Conservation (phyloP, 352 stramenopile species). For the Aphanomyces cochlioides region DNA sequence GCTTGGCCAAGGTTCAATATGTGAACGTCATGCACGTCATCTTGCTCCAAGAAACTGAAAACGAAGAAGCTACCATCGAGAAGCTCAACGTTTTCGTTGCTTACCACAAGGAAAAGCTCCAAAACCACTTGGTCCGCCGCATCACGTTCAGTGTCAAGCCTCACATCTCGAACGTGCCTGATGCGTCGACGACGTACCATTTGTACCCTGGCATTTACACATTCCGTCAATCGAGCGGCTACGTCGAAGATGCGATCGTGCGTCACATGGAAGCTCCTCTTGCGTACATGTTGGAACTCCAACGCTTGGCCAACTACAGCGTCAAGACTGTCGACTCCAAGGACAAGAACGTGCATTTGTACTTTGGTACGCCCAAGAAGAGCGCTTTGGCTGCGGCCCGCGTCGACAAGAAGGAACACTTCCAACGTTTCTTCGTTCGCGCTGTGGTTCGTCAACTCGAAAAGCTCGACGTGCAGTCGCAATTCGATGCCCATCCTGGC, state of each 20-base stretch:
- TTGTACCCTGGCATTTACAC: constrained; percentile 88
- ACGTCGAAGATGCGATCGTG: constrained; percentile 97
- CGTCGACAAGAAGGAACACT: constrained; percentile 77
- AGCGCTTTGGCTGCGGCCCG: constrained; percentile 75
- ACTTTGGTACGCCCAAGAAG: constrained; percentile 93
- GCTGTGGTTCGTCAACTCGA: constrained; percentile 91
- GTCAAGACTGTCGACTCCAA: constrained; percentile 90
- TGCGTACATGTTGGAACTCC: constrained; percentile 98
- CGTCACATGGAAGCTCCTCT: constrained; percentile 97
- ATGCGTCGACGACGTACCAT: constrained; percentile 53
- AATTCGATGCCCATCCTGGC: constrained; percentile 89
- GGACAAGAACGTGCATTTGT: constrained; percentile 98
- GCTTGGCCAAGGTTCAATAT: constrained; percentile 54
- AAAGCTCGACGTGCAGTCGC: constrained; percentile 65
- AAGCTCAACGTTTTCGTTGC: constrained; percentile 62
- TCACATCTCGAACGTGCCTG: constrained; percentile 31
- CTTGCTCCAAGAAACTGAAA: constrained; percentile 60
- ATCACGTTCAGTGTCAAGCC: constrained; percentile 85
- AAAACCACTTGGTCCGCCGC: constrained; percentile 77
- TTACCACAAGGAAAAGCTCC: constrained; percentile 50
- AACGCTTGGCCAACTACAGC: constrained; percentile 96
- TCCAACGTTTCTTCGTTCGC: constrained; percentile 95
- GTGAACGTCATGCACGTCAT: constrained; percentile 85
- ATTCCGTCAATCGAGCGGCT: constrained; percentile 83
- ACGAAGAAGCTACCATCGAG: constrained; percentile 55